Evolutionary conservation across 2,329 filamentous ascomycete genomes (phyloP), one percentile per base, ranked within the genome.

Genomic region (Rosellinia necatrix): DNA sequence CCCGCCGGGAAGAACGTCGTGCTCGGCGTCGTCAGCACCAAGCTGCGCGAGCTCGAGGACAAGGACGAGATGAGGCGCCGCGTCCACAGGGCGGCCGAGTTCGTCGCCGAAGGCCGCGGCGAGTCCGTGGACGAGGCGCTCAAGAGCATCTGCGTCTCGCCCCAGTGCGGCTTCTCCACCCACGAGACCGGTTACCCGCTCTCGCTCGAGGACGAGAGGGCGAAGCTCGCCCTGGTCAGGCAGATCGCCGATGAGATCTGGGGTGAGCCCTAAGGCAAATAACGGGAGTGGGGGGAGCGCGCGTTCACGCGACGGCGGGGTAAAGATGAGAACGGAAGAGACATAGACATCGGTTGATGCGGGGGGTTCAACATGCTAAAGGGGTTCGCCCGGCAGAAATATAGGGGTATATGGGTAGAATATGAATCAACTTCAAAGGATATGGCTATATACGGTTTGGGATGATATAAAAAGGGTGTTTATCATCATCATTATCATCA

Each of bases 131-230:
- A 90, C 69, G 82, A 91, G 70, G 88, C 88, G 0, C 75, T 92
- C 10, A 81, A 87, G 72, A 82, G 86, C 63, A 75, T 92, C 43
- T 80, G 81, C 51, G 81, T 90, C 15, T 88, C 84, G 68, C 87
- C 88, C 0, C 88, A 91, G 75, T 90, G 87, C 69, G 87, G 86
- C 5, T 89, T 89, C 71, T 89, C 88, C 30, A 90, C 85, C 30
- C 89, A 92, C 69, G 84, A 87, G 63, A 85, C 82, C 65, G 89
- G 89, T 0, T 91, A 92, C 68, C 81, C 84, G 12, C 77, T 92
- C 50, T 81, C 79, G 19, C 77, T 84, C 60, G 82, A 89, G 41
- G 88, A 89, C 59, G 87, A 92, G 85, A 83, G 83, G 74, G 84
- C 81, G 71, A 92, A 92, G 77, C 73, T 92, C 66, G 77, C 81